Conservation (phyloP, 129 eudicot genomes). For the Cynara cardunculus region DNA sequence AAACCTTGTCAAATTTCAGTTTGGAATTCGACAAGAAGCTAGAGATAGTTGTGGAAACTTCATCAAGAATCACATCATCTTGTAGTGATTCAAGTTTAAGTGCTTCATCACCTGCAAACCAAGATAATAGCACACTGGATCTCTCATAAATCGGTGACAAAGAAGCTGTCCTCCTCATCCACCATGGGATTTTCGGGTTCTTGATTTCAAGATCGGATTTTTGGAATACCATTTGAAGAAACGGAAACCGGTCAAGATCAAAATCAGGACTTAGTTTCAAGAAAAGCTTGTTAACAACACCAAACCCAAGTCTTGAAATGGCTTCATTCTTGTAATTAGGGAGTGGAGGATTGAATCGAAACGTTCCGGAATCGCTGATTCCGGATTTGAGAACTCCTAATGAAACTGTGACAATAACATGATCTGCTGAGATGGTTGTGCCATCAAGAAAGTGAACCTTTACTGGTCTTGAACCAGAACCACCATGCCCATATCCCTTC, state of each 20-base stretch:
- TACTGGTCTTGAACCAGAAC: slow-evolving; percentile 39
- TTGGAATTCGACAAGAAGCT: slow-evolving; percentile 39
- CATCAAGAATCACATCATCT: slow-evolving; percentile 57
- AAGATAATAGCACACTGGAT: slow-evolving; percentile 54
- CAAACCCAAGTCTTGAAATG: slow-evolving; percentile 76
- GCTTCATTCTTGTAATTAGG: slow-evolving; percentile 59
- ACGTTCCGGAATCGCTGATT: slow-evolving; percentile 30
- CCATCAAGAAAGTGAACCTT: slow-evolving; percentile 77
- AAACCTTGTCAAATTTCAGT: slow-evolving; percentile 38
- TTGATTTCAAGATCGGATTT: slow-evolving; percentile 33
- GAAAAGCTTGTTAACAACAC: slow-evolving; percentile 86
- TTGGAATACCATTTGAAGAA: slow-evolving; percentile 66
- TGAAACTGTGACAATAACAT: slow-evolving; percentile 83
- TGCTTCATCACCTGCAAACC: slow-evolving; percentile 95
- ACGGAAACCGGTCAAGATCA: slow-evolving; percentile 50
- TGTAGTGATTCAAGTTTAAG: slow-evolving; percentile 55
- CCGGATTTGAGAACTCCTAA: slow-evolving; percentile 85
- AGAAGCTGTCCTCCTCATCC: slow-evolving; percentile 74
- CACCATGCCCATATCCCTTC: slow-evolving; percentile 21
- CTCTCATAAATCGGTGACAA: slow-evolving; percentile 57
- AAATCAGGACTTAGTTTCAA: slow-evolving; percentile 40
- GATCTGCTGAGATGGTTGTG: slow-evolving; percentile 65
- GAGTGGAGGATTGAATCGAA: slow-evolving; percentile 58
- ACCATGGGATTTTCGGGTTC: slow-evolving; percentile 64
- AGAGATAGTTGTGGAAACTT: slow-evolving; percentile 60